phyloP scores from a whole-genome alignment of 768 basidiomycete genomes.

The Clavulina sp. region DNA sequence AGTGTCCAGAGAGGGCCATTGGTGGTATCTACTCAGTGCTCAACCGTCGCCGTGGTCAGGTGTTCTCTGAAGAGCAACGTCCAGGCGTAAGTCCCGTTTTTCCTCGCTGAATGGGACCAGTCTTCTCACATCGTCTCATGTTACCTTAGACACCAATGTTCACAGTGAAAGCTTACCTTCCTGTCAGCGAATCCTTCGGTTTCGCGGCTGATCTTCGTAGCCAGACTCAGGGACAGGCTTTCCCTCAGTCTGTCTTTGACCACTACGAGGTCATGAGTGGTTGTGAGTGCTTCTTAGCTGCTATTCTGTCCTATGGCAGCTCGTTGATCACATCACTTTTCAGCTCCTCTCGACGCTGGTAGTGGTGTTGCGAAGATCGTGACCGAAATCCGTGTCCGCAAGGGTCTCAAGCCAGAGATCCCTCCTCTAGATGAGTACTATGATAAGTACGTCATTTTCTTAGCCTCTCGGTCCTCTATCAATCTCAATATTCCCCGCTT shows the following conservation, averaged over 20 bases:
- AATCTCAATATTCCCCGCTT: too few species aligned
- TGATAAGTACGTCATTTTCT: conserved; percentile 46
- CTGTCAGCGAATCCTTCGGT: conserved; percentile 84
- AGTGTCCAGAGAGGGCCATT: conserved; percentile 92
- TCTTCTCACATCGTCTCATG: neutral
- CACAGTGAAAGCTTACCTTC: conserved; percentile 94
- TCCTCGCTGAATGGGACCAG: neutral
- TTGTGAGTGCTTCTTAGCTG: conserved; percentile 29
- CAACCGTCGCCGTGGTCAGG: conserved; percentile 97
- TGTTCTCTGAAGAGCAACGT: conserved; percentile 94
- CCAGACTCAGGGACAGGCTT: conserved; percentile 90
- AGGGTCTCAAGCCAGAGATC: conserved; percentile 90
- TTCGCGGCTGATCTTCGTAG: conserved; percentile 94
- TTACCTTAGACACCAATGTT: conserved; percentile 69
- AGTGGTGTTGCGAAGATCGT: conserved; percentile 81
- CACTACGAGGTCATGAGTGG: conserved; percentile 81
- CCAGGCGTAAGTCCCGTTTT: conserved; percentile 29
- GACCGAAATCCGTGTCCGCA: conserved; percentile 65
- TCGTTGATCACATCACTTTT: neutral
- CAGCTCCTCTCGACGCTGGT: conserved; percentile 72
- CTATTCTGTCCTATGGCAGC: neutral
- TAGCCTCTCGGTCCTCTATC: too few species aligned
- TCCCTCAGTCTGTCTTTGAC: conserved; percentile 91
- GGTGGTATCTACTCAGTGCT: conserved; percentile 89
- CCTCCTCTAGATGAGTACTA: conserved; percentile 80